A percentile compares a stretch with the other conserved stretches of the same genome.
Evolutionary conservation across 139 green algal species (phyloP).

Genomic region (Chlamydomonas sp.): DNA sequence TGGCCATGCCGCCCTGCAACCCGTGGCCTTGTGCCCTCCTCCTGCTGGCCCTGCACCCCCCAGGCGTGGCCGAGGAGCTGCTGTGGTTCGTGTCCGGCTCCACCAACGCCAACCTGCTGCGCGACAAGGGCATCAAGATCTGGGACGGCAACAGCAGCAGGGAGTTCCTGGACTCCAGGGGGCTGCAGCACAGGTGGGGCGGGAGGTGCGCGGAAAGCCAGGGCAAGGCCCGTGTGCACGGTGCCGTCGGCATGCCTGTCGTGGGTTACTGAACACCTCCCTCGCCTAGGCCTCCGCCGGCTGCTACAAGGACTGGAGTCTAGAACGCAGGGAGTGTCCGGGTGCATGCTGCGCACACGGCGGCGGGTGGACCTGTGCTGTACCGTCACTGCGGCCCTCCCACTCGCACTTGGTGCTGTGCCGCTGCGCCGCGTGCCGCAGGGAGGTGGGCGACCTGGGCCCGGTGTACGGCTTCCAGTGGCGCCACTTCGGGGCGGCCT

Average conservation of each 20-base stretch:
- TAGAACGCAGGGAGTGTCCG: no score
- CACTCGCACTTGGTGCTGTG: no score
- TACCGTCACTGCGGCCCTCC: no score
- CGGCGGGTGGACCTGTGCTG: no score
- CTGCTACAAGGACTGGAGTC: no score
- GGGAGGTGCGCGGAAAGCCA: not conserved
- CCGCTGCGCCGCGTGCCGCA: constrained; percentile 33
- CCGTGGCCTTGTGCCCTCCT: not conserved
- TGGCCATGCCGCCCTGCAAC: not conserved
- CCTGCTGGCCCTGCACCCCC: not conserved
- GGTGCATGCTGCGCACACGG: no score
- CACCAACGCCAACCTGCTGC: constrained; percentile 88
- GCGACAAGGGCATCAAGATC: constrained; percentile 90
- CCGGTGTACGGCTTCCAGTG: constrained; percentile 99
- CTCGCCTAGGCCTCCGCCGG: no score
- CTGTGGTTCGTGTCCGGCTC: constrained; percentile 97
- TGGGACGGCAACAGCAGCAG: constrained; percentile 96
- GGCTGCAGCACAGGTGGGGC: constrained; percentile 7
- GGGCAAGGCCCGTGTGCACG: no score
- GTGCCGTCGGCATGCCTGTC: no score
- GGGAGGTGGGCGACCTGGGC: constrained; percentile 95
- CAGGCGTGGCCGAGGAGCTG: constrained; percentile 97
- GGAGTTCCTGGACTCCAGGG: constrained; percentile 34
- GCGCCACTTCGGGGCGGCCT: constrained; percentile 98
- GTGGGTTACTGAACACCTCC: no score